Base-by-base conservation (phyloP, 805 yeast species). In the Blastobotrys terrestris region DNA sequence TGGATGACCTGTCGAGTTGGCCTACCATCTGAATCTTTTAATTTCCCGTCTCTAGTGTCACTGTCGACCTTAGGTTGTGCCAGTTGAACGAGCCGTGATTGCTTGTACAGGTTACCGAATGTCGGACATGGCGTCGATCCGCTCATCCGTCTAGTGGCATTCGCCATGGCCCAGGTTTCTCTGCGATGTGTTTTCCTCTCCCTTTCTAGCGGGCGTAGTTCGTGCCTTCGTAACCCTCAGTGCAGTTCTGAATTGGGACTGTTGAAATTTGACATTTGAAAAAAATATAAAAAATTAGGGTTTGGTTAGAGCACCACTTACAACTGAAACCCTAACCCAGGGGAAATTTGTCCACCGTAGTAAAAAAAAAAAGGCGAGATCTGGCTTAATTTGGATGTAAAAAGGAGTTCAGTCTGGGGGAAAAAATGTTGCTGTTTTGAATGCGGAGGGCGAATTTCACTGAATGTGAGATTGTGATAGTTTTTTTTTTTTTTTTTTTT, bases 1-100 rank as follows among this genome's bases (percentile, higher is more conserved):
- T 78, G 84, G 41, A 87, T 76, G 43, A 85, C 74, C 66, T 87
- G 95, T 62, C 84, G 90, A 0, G 87, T 79, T 21, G 95, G 95
- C 19, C 49, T 35, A 26, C 19, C 14, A 22, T 20, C 49, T 44
- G n/a, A 3, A 40, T 6, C 15, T 13, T n/a, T 14, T 44, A 19
- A 11, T 15, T 15, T 35, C 16, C 20, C 31, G 14, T 5, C 42
- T 6, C n/a, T 31, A 26, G 3, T 6, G 8, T 39, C 41, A n/a
- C 40, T 41, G 46, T 8, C 46, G 15, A 15, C 35, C 8, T 26
- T 19, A 5, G 46, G 39, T 41, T 21, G 44, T 2, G 48, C 45
- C 16, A 45, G 39, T 18, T 45, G n/a, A n/a, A 20, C 49, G 48
- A 53, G 48, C 41, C 55, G 52, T 15, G 53, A 49, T 21, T 45